Evolutionary conservation across 2,329 filamentous ascomycete species (phyloP).

Genomic region (Diaporthe eres): DNA sequence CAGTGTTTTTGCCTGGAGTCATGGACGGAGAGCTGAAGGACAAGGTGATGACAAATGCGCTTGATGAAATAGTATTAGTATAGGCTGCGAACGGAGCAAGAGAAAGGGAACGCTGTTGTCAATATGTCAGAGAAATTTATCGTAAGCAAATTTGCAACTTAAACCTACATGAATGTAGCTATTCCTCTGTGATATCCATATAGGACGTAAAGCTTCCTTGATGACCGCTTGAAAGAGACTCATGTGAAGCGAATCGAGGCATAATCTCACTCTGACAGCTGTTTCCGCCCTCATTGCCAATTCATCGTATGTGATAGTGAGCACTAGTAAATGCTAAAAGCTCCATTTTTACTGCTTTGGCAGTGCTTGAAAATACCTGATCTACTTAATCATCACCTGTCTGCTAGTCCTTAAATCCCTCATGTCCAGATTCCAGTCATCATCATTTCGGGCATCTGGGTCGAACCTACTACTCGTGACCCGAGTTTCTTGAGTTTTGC

Average conservation of each 20-base stretch:
- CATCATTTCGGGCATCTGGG: neutral
- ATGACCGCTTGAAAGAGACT: no score
- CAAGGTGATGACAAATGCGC: neutral
- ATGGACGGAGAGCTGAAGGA: constrained; percentile 1
- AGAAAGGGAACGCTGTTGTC: neutral
- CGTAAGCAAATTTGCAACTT: no score
- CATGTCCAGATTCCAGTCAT: neutral
- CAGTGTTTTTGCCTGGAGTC: neutral
- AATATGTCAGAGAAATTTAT: no score
- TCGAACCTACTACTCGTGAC: neutral
- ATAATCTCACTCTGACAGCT: no score
- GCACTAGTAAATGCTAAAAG: neutral
- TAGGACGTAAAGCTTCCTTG: no score
- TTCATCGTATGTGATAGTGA: neutral
- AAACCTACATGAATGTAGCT: no score
- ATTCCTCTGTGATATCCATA: no score
- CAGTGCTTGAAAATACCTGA: neutral
- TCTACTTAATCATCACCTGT: neutral
- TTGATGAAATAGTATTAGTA: neutral
- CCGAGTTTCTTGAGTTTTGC: neutral
- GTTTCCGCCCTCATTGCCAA: neutral
- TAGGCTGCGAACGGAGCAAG: neutral
- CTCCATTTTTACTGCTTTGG: neutral
- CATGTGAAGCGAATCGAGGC: no score
- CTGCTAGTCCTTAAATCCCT: neutral